Evolutionary conservation across 2,329 filamentous ascomycete species (phyloP), one percentile per base, ranked within the genome.

Genomic region (Ophiostoma ulmi): DNA sequence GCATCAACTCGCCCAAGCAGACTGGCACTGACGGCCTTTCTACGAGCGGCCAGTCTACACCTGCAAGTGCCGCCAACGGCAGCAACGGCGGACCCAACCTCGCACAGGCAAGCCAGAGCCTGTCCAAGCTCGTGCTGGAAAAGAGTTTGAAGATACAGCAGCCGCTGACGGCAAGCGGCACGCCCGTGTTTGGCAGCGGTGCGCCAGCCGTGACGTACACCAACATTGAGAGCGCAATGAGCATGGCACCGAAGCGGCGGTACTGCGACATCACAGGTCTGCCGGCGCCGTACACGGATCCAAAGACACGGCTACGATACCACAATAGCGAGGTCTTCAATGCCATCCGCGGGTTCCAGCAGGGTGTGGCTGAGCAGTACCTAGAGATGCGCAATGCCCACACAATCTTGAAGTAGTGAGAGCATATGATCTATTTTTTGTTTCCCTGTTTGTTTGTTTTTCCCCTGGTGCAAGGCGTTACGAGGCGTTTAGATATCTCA

Each of bases 191-290:
- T 41, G 63, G 63, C 63, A 65, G 63, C n/a, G 71, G 36, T 3
- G 48, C 64, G 10, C 55, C 68, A 38, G 68, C 52, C 41, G 91
- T 91, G 41, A 97, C 95, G 0, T 99, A 98, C 80, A 97, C 93
- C 7, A 98, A 97, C 78, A 96, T 99, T 73, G 95, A 80, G 80
- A 93, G 92, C 67, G 94, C 95, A 3, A 95, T 95, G 55, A 95
- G 91, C 72, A 83, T 98, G 76, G 90, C 90, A 68, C 91, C 93
- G 75, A 87, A 92, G 77, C 93, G 90, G 80, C 91, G 91, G 76
- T 99, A 98, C 80, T 99, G 95, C 83, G 96, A 99, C 80, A 87
- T 99, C 76, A 99, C 95, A 0, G 96, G 95, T 1, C 82, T 99
- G 74, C 88, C 92, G n/a, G 92, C 93, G 39, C 90, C 91, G 6